Evolutionary conservation across 2,329 filamentous ascomycete species (phyloP).

Genomic region (Lasiodiplodia sp.): DNA sequence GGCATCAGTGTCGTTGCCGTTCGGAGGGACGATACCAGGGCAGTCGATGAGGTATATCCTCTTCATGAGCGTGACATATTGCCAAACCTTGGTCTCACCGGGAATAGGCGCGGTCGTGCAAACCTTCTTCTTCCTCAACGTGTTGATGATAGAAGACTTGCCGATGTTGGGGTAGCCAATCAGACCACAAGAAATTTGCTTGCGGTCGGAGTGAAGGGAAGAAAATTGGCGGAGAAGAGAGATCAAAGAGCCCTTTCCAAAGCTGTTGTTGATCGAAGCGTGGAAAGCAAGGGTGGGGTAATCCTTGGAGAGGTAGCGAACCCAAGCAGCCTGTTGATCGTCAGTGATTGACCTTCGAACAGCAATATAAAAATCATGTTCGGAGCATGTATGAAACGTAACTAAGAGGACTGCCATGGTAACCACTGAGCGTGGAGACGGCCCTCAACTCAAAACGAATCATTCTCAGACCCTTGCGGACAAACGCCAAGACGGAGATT

Average conservation of each 20-base stretch:
- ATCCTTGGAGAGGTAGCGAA: slow-evolving; percentile 84
- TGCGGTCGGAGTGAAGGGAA: slow-evolving; percentile 84
- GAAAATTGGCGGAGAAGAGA: slow-evolving; percentile 92
- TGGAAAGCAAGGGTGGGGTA: slow-evolving; percentile 96
- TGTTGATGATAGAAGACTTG: slow-evolving; percentile 98
- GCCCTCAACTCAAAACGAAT: slow-evolving; percentile 97
- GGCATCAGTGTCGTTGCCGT: slow-evolving; percentile 79
- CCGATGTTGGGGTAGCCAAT: slow-evolving; percentile 93
- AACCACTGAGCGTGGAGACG: slow-evolving; percentile 68
- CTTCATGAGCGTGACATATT: slow-evolving; percentile 96
- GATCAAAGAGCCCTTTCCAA: slow-evolving; percentile 94
- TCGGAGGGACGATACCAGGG: slow-evolving; percentile 93
- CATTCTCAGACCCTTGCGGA: slow-evolving; percentile 79
- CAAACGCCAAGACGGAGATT: slow-evolving; percentile 86
- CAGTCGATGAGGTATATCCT: slow-evolving; percentile 95
- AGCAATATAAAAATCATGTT: slow-evolving; percentile 39
- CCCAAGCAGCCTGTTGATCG: slow-evolving; percentile 83
- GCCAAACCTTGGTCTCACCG: slow-evolving; percentile 97
- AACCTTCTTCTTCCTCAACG: slow-evolving; percentile 90
- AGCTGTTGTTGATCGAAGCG: slow-evolving; percentile 92
- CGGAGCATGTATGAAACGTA: slow-evolving; percentile 84
- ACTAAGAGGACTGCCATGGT: slow-evolving; percentile 94
- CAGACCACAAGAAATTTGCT: slow-evolving; percentile 92
- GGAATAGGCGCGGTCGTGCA: slow-evolving; percentile 93
- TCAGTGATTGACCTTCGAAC: slow-evolving; percentile 40